Conservation (phyloP, 2,329 filamentous ascomycete genomes). For the Leptographium procerum region DNA sequence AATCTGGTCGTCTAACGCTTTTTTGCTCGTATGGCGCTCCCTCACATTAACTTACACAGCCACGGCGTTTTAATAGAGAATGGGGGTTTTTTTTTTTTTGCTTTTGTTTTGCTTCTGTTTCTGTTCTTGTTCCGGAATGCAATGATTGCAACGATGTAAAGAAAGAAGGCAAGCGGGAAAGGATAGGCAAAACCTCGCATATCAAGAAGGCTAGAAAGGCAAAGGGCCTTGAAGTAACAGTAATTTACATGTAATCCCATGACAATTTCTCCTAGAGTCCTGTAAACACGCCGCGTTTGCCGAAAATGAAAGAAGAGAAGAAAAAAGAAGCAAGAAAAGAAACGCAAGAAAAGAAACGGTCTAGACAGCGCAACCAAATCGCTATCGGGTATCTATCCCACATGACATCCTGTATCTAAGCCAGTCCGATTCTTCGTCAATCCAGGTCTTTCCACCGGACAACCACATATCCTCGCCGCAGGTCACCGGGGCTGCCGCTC, state of each 20-base stretch:
- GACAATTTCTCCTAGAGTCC: no score
- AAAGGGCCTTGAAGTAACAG: no score
- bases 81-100: not conserved
- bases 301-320: no score
- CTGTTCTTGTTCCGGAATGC: no score
- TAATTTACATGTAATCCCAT: no score
- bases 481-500: conserved; percentile 29
- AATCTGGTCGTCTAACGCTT: conserved; percentile 31
- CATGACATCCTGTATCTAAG: not conserved
- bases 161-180: no score
- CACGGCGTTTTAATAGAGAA: not conserved
- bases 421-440: conserved; percentile 15
- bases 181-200: no score
- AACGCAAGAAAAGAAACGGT: not conserved
- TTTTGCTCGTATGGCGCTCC: not conserved
- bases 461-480: conserved; percentile 43
- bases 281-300: no score
- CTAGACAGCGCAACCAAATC: not conserved
- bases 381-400: not conserved
- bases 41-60: not conserved
- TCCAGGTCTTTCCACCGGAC: conserved; percentile 41
- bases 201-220: no score
- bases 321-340: no score
- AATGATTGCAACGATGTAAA: no score
- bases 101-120: no score